phyloP scores from a whole-genome alignment of 257 asterid genomes.

The Solanum acaule region DNA sequence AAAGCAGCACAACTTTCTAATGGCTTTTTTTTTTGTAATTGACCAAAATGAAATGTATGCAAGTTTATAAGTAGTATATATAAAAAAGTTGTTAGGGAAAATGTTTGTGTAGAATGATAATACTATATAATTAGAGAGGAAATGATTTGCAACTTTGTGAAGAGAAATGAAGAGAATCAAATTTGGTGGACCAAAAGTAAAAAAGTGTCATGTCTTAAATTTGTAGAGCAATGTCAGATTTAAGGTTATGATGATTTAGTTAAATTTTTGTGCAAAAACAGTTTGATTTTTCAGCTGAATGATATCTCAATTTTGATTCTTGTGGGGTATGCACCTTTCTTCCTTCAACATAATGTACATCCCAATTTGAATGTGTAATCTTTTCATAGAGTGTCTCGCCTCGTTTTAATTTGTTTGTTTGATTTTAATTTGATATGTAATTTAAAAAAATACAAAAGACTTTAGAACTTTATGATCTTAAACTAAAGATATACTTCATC shows the following conservation, averaged over 20 bases:
- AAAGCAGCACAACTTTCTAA: background rate
- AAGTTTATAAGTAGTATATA: background rate
- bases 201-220: background rate
- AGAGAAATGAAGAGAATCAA: background rate
- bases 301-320: conserved; percentile 3
- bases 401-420: rapidly evolving
- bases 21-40: background rate
- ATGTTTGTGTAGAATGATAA: background rate
- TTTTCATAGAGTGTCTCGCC: background rate
- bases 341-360: background rate
- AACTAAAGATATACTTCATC: background rate
- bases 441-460: rapidly evolving
- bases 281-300: background rate
- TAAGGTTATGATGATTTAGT: background rate
- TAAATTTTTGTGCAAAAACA: background rate
- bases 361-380: background rate
- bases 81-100: background rate
- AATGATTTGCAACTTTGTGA: background rate
- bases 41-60: background rate
- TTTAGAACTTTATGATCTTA: background rate
- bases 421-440: background rate
- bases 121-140: background rate
- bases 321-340: background rate
- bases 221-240: background rate
- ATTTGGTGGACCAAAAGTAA: background rate